Evolutionary conservation across 2,329 filamentous ascomycete species (phyloP), one percentile per base, ranked within the genome.

Genomic region (Catunica adiposa): DNA sequence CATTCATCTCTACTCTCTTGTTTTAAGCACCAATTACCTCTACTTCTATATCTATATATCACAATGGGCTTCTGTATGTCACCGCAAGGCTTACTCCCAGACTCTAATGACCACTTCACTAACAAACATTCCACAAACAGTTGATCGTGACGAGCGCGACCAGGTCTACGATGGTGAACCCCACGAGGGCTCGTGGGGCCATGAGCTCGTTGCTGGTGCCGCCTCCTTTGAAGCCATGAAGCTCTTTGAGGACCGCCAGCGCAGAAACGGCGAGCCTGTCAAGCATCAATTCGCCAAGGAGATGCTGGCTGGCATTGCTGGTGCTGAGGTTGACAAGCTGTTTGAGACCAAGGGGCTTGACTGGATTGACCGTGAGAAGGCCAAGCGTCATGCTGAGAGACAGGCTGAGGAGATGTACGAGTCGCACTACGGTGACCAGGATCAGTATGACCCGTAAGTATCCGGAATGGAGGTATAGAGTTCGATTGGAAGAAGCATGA

Each of bases 151-250:
- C 23, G 55, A 53, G 17, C 55, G 55, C 25, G 55, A 57, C 55
- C 29, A 54, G 23, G 55, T 57, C 23, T 57, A 57, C 51, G 51
- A 57, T 5, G 55, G 55, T 22, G 44, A 48, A 26, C 50, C 81
- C 0, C 69, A 70, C 14, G 65, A 75, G 25, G 80, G 84, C 61
- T 86, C 85, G 67, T 57, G 55, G 55, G 77, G 77, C 62, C 86
- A 90, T 70, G 85, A 92, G 71, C 65, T 86, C 51, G 66, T 89
- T 56, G 85, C 82, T 61, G 84, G 84, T 60, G 86, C 80, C 57
- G 86, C 85, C 57, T 80, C 83, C 60, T 90, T 90, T 66, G 82
- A 79, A 61, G 86, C 81, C 63, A 84, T 90, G 77, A 88, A 88
- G 74, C 72, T 82, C 22, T 89, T 82, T 63, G 85, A 89, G 70